Evolutionary conservation across 108 stramenopile species (phyloP).

Genomic region (Conticribra weissflogii): DNA sequence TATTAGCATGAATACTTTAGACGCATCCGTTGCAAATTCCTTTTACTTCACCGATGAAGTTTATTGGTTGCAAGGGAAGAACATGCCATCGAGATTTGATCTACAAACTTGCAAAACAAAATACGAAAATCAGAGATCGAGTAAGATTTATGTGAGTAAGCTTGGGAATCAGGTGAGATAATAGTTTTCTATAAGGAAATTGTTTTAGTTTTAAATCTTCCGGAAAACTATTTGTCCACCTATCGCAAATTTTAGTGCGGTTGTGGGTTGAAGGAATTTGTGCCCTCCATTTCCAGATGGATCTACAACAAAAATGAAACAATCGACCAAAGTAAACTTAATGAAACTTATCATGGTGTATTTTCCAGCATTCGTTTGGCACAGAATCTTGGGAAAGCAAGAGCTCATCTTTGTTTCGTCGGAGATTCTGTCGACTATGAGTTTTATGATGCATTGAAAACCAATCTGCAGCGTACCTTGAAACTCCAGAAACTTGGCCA

Average conservation of each 20-base stretch:
- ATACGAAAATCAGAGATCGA: background rate
- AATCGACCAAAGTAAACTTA: too few relatives aligned
- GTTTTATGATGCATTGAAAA: conserved; percentile 14
- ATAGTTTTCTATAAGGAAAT: background rate
- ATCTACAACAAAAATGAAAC: background rate
- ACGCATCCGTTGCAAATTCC: background rate
- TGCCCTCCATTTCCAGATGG: conserved; percentile 21
- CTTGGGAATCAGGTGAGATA: background rate
- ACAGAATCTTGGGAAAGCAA: conserved; percentile 4
- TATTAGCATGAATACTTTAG: background rate
- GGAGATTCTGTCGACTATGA: conserved; percentile 31
- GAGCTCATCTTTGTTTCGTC: conserved; percentile 19
- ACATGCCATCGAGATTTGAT: background rate
- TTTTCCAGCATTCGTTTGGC: conserved; percentile 4
- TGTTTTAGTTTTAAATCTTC: background rate
- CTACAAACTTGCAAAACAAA: background rate
- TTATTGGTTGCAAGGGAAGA: conserved; percentile 3
- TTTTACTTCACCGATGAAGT: conserved; percentile 2
- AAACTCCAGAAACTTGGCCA: conserved; percentile 1
- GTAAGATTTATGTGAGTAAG: background rate
- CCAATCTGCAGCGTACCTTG: background rate
- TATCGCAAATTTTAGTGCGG: conserved; percentile 12
- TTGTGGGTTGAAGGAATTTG: conserved; percentile 1
- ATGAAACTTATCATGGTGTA: background rate
- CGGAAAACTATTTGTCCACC: background rate